phyloP scores from a whole-genome alignment of 805 yeast genomes.

The Candida morakotiae region DNA sequence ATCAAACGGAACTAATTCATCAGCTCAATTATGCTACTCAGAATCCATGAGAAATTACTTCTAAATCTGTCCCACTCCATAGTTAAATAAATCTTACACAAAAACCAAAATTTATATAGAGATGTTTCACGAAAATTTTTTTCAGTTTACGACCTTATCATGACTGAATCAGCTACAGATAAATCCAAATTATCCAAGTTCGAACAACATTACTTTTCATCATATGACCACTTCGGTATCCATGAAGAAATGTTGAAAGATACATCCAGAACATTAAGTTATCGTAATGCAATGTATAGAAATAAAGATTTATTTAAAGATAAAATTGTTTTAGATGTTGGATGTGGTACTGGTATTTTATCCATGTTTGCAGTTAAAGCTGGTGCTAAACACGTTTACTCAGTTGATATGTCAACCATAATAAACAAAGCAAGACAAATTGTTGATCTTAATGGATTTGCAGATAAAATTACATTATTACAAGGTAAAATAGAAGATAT shows the following conservation, averaged over 20 bases:
- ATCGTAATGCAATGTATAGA: constrained; percentile 87
- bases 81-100: no score
- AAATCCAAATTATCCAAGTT: constrained; percentile 57
- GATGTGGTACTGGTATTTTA: constrained; percentile 97
- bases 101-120: no score
- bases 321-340: constrained; percentile 93
- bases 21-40: no score
- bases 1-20: no score
- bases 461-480: constrained; percentile 80
- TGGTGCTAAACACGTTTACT: constrained; percentile 98
- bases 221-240: constrained; percentile 95
- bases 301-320: constrained; percentile 87
- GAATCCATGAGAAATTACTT: no score
- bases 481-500: constrained; percentile 96
- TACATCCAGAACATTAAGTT: constrained; percentile 84
- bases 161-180: constrained; percentile 56
- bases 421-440: constrained; percentile 95
- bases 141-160: constrained; percentile 4
- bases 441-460: constrained; percentile 75
- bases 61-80: no score
- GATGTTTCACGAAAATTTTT: constrained; percentile 1
- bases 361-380: constrained; percentile 98
- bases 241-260: constrained; percentile 99
- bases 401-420: constrained; percentile 95
- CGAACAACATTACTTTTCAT: constrained; percentile 92